Percentiles rank a stretch among this genome's conserved stretches.
phyloP scores from a whole-genome alignment of 148 eudicot species.

The Amaranthus cruentus region DNA sequence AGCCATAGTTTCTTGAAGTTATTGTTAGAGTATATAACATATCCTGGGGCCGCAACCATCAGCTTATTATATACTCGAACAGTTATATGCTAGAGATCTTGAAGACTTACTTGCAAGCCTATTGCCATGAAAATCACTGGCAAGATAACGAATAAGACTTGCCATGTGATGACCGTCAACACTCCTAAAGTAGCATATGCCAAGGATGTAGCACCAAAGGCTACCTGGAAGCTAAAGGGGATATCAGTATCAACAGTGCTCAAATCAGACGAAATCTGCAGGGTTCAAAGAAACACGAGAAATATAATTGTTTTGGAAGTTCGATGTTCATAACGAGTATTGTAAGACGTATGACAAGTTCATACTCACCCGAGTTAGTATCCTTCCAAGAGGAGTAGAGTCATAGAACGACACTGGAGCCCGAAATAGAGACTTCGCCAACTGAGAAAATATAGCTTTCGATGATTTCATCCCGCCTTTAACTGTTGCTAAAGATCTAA shows the following conservation, averaged over 20 bases:
- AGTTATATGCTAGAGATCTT: background rate
- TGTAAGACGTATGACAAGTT: background rate
- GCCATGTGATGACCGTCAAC: conserved; percentile 71
- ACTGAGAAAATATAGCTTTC: conserved; percentile 58
- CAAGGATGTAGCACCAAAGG: conserved; percentile 50
- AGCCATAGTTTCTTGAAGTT: too few relatives aligned
- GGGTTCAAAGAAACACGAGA: background rate
- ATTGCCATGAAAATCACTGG: conserved; percentile 62
- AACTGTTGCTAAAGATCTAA: conserved; percentile 48
- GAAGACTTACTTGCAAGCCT: conserved; percentile 65
- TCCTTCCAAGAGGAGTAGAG: conserved; percentile 90
- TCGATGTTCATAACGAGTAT: too few relatives aligned
- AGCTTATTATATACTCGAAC: background rate
- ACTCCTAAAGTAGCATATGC: conserved; percentile 58
- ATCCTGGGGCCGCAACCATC: too few relatives aligned
- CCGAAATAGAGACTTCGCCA: conserved; percentile 64
- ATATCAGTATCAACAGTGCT: conserved; percentile 82
- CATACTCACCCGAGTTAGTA: conserved; percentile 65
- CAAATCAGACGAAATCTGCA: conserved; percentile 74
- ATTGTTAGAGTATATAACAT: too few relatives aligned
- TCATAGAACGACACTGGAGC: conserved; percentile 96
- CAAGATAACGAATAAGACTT: conserved; percentile 66
- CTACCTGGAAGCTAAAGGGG: conserved; percentile 47
- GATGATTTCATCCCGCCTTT: conserved; percentile 65
- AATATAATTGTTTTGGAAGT: background rate